phyloP scores from a whole-genome alignment of 371 early-diverging fungal genomes.

The Blakeslea trispora region DNA sequence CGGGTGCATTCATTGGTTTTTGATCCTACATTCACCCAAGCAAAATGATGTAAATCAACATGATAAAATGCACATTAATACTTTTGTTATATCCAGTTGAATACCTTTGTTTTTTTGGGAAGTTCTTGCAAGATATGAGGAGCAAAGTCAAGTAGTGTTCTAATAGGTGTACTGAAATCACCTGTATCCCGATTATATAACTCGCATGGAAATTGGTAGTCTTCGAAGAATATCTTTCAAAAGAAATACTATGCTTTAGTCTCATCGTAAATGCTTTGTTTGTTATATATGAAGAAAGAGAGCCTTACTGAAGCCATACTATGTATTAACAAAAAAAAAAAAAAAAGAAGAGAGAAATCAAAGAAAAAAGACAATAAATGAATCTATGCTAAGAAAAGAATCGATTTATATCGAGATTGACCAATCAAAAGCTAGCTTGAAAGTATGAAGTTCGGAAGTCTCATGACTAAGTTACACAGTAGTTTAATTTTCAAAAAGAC shows the following conservation, averaged over 20 bases:
- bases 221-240: conserved; percentile 51
- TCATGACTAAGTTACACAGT: too few species aligned
- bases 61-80: neutral
- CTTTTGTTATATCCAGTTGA: too few species aligned
- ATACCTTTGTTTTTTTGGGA: conserved; percentile 41
- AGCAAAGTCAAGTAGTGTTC: conserved; percentile 54
- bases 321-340: too few species aligned
- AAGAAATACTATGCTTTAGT: neutral
- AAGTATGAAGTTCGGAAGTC: too few species aligned
- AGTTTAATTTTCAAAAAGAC: too few species aligned
- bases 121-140: conserved; percentile 59
- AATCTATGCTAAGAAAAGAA: neutral
- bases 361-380: neutral
- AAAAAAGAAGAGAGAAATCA: neutral
- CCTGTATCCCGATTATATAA: conserved; percentile 50
- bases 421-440: too few species aligned
- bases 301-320: conserved; percentile 11
- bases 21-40: conserved; percentile 22
- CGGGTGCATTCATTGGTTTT: conserved; percentile 25
- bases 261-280: neutral
- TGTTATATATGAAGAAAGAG: too few species aligned
- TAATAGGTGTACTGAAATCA: conserved; percentile 55
- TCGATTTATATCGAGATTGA: neutral
- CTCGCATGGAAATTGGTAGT: conserved; percentile 59
- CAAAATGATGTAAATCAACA: neutral